Conservation (phyloP, 768 basidiomycete genomes). For the Rhizopogon rudus region DNA sequence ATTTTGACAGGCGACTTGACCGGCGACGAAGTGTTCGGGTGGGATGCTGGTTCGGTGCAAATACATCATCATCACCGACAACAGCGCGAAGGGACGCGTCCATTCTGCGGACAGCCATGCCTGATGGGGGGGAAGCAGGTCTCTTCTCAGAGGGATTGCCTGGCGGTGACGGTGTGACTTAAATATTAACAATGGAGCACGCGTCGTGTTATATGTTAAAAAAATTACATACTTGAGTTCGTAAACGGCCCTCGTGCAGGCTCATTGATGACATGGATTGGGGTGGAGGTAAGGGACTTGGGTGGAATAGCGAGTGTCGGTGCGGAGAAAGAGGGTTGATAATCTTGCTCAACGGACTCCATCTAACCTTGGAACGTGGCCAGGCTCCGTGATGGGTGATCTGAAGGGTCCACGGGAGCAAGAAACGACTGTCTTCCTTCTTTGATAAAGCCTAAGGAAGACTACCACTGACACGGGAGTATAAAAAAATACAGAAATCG, state of each 20-base stretch:
- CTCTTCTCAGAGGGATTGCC: conserved; percentile 11
- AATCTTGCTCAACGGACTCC: background rate
- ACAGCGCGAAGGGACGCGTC: conserved; percentile 19
- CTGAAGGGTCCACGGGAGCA: background rate
- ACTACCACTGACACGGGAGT: too few relatives aligned
- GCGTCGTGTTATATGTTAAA: conserved; percentile 21
- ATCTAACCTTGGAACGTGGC: background rate
- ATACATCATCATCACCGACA: conserved; percentile 6
- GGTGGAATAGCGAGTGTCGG: conserved; percentile 11
- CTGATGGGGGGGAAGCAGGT: conserved; percentile 24
- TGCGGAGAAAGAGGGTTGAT: conserved; percentile 9
- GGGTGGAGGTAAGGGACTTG: conserved; percentile 9
- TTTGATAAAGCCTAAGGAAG: too few relatives aligned
- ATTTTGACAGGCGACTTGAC: conserved; percentile 37
- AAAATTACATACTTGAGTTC: conserved; percentile 17
- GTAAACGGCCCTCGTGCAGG: background rate
- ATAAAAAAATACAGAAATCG: background rate
- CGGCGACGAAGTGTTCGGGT: conserved; percentile 24
- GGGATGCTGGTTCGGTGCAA: background rate
- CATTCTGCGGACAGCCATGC: conserved; percentile 22
- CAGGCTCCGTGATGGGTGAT: background rate
- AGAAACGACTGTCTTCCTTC: too few relatives aligned
- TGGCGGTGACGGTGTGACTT: conserved; percentile 7
- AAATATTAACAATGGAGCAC: conserved; percentile 25
- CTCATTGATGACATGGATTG: conserved; percentile 17